Percentiles rank a stretch among this genome's conserved stretches.
Evolutionary conservation across 176 grass and related monocot species (phyloP).

Genomic region (Hyparrhenia diplandra): DNA sequence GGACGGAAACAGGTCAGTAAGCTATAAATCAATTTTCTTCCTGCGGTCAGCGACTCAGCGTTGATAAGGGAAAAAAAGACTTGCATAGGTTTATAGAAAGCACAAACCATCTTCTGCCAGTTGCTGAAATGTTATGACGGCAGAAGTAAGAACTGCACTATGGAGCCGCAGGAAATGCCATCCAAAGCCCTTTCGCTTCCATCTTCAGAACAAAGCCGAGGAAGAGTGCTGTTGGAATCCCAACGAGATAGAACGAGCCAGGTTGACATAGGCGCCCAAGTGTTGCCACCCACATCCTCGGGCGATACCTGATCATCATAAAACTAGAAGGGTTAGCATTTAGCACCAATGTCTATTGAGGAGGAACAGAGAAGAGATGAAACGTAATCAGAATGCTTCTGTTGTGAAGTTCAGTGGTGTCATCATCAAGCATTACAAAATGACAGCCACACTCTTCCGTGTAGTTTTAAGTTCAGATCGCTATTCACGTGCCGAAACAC

Average conservation of each 20-base stretch:
- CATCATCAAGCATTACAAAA: background rate
- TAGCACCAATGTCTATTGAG: background rate
- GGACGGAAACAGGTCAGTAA: background rate
- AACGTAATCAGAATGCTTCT: background rate
- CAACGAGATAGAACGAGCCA: constrained; percentile 78
- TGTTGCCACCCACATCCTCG: constrained; percentile 94
- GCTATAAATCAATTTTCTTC: background rate
- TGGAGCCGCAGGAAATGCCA: constrained; percentile 67
- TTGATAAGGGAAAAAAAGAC: background rate
- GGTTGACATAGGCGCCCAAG: constrained; percentile 80
- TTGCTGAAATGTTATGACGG: constrained; percentile 66
- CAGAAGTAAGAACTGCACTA: constrained; percentile 61
- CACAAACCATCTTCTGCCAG: constrained; percentile 67
- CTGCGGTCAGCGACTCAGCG: background rate
- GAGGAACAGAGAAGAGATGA: background rate
- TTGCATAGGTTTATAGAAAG: background rate
- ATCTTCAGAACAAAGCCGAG: constrained; percentile 65
- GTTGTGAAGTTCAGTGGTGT: background rate
- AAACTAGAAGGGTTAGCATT: background rate
- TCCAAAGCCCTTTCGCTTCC: constrained; percentile 78
- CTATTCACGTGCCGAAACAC: background rate
- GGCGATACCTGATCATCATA: constrained; percentile 50
- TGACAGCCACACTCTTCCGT: background rate
- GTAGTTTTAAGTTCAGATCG: background rate
- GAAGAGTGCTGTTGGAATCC: constrained; percentile 54